Evolutionary conservation across 2,329 filamentous ascomycete species (phyloP).

Genomic region (Diaporthe sp.): DNA sequence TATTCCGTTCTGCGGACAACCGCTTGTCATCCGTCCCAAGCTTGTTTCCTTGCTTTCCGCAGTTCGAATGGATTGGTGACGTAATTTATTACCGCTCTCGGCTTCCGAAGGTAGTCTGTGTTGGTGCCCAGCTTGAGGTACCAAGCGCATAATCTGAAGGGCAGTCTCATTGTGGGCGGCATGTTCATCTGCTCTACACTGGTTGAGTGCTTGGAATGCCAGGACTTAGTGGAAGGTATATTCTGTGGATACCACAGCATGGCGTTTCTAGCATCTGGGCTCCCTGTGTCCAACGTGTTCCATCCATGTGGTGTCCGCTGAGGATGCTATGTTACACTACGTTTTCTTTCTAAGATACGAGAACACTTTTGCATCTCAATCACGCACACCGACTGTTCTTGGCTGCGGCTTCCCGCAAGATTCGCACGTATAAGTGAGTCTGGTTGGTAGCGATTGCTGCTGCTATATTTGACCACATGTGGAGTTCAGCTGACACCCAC

Average conservation of each 20-base stretch:
- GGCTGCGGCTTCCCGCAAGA: neutral
- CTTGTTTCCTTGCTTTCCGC: neutral
- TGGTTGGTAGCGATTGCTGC: neutral
- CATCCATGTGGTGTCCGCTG: neutral
- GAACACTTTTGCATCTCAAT: neutral
- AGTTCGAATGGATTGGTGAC: neutral
- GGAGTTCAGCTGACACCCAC: neutral
- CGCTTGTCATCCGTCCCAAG: neutral
- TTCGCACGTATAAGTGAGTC: too few species aligned
- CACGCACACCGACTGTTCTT: too few species aligned
- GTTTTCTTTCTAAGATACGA: neutral
- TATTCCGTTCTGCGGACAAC: neutral
- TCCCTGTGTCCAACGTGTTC: neutral
- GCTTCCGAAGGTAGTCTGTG: neutral
- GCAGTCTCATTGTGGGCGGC: neutral
- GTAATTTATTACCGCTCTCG: neutral
- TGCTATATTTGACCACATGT: neutral
- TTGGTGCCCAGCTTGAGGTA: neutral
- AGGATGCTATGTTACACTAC: neutral
- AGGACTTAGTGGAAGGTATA: neutral
- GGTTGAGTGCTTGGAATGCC: neutral
- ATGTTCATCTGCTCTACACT: neutral
- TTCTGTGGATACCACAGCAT: neutral
- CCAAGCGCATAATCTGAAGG: neutral
- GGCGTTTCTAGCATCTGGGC: neutral